Conservation (phyloP, 805 yeast species). For the Starmerella vaccinii region DNA sequence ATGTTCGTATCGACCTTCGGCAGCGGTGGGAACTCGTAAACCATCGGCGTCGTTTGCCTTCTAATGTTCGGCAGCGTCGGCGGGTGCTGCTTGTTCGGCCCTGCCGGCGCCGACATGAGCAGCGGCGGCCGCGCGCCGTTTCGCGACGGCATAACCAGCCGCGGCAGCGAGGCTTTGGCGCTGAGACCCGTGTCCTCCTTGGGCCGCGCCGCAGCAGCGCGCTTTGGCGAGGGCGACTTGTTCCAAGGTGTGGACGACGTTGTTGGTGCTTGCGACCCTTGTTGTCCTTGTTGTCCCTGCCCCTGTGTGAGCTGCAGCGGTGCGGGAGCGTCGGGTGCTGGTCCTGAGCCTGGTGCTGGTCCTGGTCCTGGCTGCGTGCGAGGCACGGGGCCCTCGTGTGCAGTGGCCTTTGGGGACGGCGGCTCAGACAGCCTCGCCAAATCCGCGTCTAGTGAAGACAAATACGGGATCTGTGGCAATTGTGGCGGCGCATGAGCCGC, state of each 20-base stretch:
- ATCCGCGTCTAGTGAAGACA: neutral
- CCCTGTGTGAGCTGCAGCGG: too few relatives aligned
- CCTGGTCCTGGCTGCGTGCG: neutral
- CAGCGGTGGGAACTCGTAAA: constrained; percentile 26
- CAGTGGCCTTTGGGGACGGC: neutral
- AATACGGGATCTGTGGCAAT: neutral
- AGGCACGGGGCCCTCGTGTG: neutral
- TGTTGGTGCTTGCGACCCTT: neutral
- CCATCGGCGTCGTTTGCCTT: neutral
- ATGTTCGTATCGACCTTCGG: constrained; percentile 32
- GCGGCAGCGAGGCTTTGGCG: constrained; percentile 11
- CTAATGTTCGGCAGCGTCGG: neutral
- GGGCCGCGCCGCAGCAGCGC: neutral
- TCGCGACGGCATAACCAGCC: constrained; percentile 19
- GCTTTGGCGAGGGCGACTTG: constrained; percentile 18
- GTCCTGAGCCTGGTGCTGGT: neutral
- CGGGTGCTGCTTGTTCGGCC: neutral
- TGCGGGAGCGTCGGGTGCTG: neutral
- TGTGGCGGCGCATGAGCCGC: neutral
- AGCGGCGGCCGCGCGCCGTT: constrained; percentile 3
- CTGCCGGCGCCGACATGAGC: constrained; percentile 14
- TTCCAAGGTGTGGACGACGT: constrained; percentile 10
- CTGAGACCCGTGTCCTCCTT: neutral
- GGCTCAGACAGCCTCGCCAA: neutral
- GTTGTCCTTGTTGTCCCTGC: neutral